Evolutionary conservation across 257 asterid species (phyloP), one percentile per base, ranked within the genome.

Genomic region (Solanum gracilifrons): DNA sequence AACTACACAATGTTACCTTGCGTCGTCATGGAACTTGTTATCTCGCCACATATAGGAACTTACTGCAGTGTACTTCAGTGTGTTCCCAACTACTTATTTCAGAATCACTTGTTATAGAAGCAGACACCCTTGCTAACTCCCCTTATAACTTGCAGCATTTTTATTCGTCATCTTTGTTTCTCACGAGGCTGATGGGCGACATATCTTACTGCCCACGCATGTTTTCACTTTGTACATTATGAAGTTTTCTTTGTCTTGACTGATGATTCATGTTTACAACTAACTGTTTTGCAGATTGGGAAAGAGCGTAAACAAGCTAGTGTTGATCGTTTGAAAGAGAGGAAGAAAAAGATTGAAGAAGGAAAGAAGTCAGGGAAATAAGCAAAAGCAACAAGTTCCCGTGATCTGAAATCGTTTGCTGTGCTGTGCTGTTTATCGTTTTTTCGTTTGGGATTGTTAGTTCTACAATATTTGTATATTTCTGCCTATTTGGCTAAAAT

Each of bases 231-330:
- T 73, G 60, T 41, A 43, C 73, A 41, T n/a, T 46, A 46, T 86
- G 36, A 86, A 41, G 32, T 31, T 64, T 39, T 10, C 64, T 46
- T 32, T 32, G 83, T 86, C 82, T 69, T 31, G 27, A 41, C n/a
- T 43, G 25, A 41, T 31, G 18, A 41, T 31, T 69, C 79, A 39
- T 85, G 29, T 37, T n/a, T 62, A 85, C n/a, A 68, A 86, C 64
- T 86, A 25, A 79, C 60, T 85, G 32, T 92, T 75, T 16, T 89
- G 83, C 95, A 97, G 99, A 91, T 92, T 9, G 92, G 96, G 58
- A 89, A 55, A 16, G 87, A 88, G 92, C 91, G 87, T 89, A 93
- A 93, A 80, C 90, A 71, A 73, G 93, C 90, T 21, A 9, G 60
- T 4, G 82, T 68, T 13, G 88, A 64, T 13, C 93, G 27, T 33